Conservation (phyloP, 768 basidiomycete species). For the Leccinum imitatum region DNA sequence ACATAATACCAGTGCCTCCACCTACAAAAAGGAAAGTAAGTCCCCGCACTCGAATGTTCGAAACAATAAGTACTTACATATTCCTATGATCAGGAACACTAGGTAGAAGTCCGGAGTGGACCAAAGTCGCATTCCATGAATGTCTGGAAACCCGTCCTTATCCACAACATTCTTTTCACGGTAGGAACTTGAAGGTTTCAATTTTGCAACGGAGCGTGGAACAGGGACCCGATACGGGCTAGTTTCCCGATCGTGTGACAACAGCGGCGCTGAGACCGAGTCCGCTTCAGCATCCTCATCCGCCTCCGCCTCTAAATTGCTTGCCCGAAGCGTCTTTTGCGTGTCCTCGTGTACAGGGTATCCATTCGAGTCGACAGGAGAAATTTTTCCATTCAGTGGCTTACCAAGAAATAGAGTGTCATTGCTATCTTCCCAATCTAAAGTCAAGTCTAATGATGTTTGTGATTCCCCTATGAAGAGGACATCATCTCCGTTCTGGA, state of each 20-base stretch:
- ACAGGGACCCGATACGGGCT: conserved; percentile 21
- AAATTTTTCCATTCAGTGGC: conserved; percentile 29
- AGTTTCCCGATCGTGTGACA: conserved; percentile 19
- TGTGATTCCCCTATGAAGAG: conserved; percentile 28
- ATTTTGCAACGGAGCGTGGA: conserved; percentile 20
- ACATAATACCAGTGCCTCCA: conserved; percentile 76
- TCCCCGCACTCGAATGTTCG: neutral
- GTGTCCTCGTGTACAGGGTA: conserved; percentile 29
- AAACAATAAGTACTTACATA: conserved; percentile 44
- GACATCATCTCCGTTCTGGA: conserved; percentile 17
- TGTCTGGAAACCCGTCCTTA: conserved; percentile 42
- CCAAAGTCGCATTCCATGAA: conserved; percentile 56
- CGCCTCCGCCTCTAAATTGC: conserved; percentile 16
- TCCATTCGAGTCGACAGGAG: conserved; percentile 28
- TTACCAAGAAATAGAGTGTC: conserved; percentile 33
- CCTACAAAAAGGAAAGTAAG: conserved; percentile 38
- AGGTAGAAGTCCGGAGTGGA: conserved; percentile 62
- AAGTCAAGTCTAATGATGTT: conserved; percentile 34
- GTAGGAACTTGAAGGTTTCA: conserved; percentile 18
- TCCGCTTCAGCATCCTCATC: conserved; percentile 11
- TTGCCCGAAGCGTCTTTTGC: conserved; percentile 36
- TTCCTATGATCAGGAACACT: conserved; percentile 52
- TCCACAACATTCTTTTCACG: conserved; percentile 6
- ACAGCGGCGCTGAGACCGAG: conserved; percentile 21
- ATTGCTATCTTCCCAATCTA: conserved; percentile 66